Base-by-base conservation (phyloP, 2,329 filamentous ascomycete genomes). In the Cordyceps fumosorosea region DNA sequence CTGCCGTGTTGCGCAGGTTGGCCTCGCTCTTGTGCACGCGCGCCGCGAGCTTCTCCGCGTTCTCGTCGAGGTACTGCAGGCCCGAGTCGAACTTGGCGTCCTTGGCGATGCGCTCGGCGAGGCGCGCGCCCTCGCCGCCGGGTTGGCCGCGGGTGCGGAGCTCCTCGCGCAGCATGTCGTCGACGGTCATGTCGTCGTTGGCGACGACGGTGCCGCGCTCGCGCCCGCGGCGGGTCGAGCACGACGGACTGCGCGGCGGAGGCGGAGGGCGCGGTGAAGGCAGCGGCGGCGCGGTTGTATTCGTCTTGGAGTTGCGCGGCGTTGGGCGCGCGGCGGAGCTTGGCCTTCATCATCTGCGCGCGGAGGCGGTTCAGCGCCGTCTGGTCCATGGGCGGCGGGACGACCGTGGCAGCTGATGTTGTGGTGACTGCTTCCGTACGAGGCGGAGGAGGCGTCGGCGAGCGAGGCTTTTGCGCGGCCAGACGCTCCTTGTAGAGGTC, bases 1-100 rank as follows among this genome's bases (percentile, higher is more conserved):
- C 90, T 4, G 96, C 92, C 58, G 86, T 84, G 72, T 93, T 96
- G 72, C 92, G 93, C 63, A 99, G 84, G 73, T 91, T 92, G 66
- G 91, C 81, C 66, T 96, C 91, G 45, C 89, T 93, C 73, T 93
- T 95, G 71, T 96, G 89, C 16, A 96, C 89, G 29, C 90, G 87
- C 69, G 87, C 89, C 32, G 93, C 93, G 14, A 99, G 85, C 75
- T 93, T 96, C 57, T 86, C 84, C 18, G 95, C 95, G 71, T 99
- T 98, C 68, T 98, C 95, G 72, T 99, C 93, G 82, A 98, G 89
- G 76, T 99, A 99, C 60, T 99, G 93, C 29, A 99, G 85, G 73
- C 96, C 89, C 70, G 96, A 87, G 77, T 91, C 88, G 72, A 96
- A 99, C 71, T 93, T 96, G 55, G 77, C 84, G 74, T 99, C 95